phyloP scores from a whole-genome alignment of 805 yeast species.

The Ogataea thermomethanolica region DNA sequence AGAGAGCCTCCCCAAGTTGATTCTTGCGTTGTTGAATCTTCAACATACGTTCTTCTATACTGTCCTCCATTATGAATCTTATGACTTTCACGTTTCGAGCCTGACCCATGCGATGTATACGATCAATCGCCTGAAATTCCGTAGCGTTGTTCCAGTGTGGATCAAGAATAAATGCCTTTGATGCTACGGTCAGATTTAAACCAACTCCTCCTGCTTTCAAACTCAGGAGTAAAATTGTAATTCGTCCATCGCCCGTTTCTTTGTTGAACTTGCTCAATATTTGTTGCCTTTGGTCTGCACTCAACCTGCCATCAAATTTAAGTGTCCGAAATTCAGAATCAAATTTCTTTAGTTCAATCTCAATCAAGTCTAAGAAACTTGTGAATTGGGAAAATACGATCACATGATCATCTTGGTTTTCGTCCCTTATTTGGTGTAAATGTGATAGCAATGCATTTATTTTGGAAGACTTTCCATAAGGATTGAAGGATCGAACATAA shows the following conservation, averaged over 20 bases:
- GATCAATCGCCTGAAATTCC: constrained; percentile 87
- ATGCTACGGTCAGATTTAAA: constrained; percentile 78
- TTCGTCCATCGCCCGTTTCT: constrained; percentile 24
- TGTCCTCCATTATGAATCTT: constrained; percentile 75
- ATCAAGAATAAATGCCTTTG: constrained; percentile 85
- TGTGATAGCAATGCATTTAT: constrained; percentile 64
- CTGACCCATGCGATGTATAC: constrained; percentile 92
- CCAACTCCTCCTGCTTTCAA: constrained; percentile 96
- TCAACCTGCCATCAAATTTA: constrained; percentile 81
- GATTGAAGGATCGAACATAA: constrained; percentile 41
- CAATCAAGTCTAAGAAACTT: constrained; percentile 71
- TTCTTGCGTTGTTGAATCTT: constrained; percentile 81
- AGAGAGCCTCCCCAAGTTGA: constrained; percentile 76
- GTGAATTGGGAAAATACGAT: constrained; percentile 93
- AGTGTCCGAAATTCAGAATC: constrained; percentile 49
- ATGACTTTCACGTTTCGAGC: constrained; percentile 63
- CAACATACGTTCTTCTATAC: constrained; percentile 87
- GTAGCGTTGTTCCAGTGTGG: constrained; percentile 97
- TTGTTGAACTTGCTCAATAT: constrained; percentile 54
- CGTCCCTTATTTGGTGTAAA: constrained; percentile 49
- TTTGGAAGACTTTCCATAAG: constrained; percentile 64
- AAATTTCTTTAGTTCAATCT: constrained; percentile 48
- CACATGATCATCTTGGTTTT: constrained; percentile 63
- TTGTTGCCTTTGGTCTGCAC: constrained; percentile 58
- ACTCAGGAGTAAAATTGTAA: constrained; percentile 58